phyloP scores from a whole-genome alignment of 2,329 filamentous ascomycete genomes.

The Aspergillus terreus region DNA sequence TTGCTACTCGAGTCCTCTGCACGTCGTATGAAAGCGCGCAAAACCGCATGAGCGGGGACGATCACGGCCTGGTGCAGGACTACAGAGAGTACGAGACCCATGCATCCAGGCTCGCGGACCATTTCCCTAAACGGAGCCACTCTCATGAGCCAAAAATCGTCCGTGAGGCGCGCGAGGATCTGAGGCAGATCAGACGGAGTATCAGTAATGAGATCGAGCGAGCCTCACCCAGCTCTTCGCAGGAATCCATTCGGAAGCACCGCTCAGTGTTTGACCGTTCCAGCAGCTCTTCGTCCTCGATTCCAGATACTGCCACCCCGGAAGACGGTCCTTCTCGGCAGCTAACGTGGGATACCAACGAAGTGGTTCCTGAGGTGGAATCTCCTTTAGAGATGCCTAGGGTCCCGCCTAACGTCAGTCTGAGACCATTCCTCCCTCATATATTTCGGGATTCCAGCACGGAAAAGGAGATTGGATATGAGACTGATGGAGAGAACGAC shows the following conservation, averaged over 20 bases:
- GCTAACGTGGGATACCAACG: conserved; percentile 32
- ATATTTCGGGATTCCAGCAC: conserved; percentile 26
- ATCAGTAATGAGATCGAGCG: conserved; percentile 42
- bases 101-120: conserved; percentile 36
- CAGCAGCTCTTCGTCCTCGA: conserved; percentile 44
- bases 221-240: conserved; percentile 41
- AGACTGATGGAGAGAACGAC: conserved; percentile 29
- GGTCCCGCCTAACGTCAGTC: conserved; percentile 21
- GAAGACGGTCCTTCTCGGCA: conserved; percentile 33
- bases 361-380: conserved; percentile 26
- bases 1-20: conserved; percentile 40
- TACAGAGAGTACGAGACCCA: conserved; percentile 48
- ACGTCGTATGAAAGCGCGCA: conserved; percentile 41
- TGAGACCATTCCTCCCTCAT: conserved; percentile 32
- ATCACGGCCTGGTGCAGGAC: conserved; percentile 42
- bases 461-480: conserved; percentile 30
- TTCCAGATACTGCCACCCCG: conserved; percentile 34
- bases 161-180: conserved; percentile 31
- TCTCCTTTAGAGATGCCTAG: conserved; percentile 31
- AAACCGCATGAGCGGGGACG: conserved; percentile 36
- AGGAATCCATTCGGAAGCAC: conserved; percentile 34
- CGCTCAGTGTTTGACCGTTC: conserved; percentile 46
- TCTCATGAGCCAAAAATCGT: conserved; percentile 26
- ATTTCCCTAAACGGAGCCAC: conserved; percentile 33
- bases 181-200: conserved; percentile 31